Percentiles rank a stretch among this genome's conserved stretches.
phyloP scores from a whole-genome alignment of 768 basidiomycete species.

The Boletus tomentosulus region DNA sequence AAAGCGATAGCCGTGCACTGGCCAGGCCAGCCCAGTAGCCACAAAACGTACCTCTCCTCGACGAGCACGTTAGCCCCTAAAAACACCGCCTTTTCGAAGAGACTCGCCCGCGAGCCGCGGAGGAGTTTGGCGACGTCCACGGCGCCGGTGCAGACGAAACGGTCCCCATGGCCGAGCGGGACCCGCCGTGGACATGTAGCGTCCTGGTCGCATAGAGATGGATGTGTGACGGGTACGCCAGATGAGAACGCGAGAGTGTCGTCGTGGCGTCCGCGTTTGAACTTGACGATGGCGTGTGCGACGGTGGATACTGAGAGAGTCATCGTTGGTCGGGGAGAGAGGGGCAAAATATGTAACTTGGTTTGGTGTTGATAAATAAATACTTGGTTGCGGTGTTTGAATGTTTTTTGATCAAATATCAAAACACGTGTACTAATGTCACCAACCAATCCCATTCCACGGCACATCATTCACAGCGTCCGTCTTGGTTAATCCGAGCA shows the following conservation, averaged over 20 bases:
- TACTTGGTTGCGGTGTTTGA: conserved; percentile 18
- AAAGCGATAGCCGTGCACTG: neutral
- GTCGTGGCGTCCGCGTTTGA: conserved; percentile 39
- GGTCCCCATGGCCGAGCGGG: conserved; percentile 36
- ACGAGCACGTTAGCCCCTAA: conserved; percentile 59
- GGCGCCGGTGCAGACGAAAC: conserved; percentile 56
- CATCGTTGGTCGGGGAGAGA: conserved; percentile 16
- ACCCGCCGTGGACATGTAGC: conserved; percentile 28
- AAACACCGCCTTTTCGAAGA: conserved; percentile 47
- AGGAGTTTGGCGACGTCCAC: conserved; percentile 60
- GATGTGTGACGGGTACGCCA: conserved; percentile 37
- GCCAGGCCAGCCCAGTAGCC: neutral
- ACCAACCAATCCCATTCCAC: conserved; percentile 38
- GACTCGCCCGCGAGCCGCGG: conserved; percentile 45
- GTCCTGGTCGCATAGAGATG: conserved; percentile 26
- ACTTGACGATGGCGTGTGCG: conserved; percentile 51
- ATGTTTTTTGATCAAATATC: neutral
- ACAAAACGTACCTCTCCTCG: conserved; percentile 59
- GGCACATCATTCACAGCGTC: conserved; percentile 56
- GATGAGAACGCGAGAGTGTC: conserved; percentile 34
- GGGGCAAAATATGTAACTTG: neutral
- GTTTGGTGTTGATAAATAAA: conserved; percentile 7
- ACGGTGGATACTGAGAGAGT: conserved; percentile 34
- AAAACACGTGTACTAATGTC: conserved; percentile 1
- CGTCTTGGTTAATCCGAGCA: conserved; percentile 63